These are phyloP conservation scores for Avena eriantha DNA, from an alignment of 176 grass and related monocot species.

Conservation along the genomic window DNA sequence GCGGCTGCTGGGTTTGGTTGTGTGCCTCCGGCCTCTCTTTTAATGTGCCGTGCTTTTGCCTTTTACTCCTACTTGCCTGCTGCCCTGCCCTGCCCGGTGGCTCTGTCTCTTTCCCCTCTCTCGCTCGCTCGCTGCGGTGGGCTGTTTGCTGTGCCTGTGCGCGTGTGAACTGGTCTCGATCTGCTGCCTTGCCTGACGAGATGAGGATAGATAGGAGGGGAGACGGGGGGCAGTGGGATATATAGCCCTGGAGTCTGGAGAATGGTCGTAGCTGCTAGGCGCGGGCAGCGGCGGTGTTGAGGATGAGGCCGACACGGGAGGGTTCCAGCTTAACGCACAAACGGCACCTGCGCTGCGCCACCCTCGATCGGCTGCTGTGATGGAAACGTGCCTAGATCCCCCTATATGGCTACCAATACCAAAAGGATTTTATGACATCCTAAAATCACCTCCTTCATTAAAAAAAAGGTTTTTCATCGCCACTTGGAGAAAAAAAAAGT, in stretches of 20 bases:
- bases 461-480: no score
- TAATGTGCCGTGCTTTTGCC: slow-evolving; percentile 58
- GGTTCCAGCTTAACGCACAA: slow-evolving; percentile 42
- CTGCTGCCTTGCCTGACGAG: slow-evolving; percentile 10
- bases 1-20: background rate
- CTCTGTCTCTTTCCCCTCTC: slow-evolving; percentile 46
- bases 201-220: background rate
- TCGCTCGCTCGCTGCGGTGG: slow-evolving; percentile 32
- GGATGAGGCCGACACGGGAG: slow-evolving; percentile 50
- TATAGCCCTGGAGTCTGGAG: slow-evolving; percentile 13
- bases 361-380: no score
- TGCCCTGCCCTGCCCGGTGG: no score
- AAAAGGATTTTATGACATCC: no score
- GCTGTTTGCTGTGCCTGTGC: background rate
- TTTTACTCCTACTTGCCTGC: slow-evolving; percentile 53
- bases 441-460: no score
- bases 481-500: no score
- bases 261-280: slow-evolving; percentile 11
- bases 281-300: background rate
- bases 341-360: background rate
- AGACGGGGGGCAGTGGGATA: background rate
- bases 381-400: no score
- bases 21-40: slow-evolving; percentile 50
- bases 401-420: no score
- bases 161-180: background rate